Base-by-base conservation (phyloP, 2,329 filamentous ascomycete species). In the Fusarium piperis region DNA sequence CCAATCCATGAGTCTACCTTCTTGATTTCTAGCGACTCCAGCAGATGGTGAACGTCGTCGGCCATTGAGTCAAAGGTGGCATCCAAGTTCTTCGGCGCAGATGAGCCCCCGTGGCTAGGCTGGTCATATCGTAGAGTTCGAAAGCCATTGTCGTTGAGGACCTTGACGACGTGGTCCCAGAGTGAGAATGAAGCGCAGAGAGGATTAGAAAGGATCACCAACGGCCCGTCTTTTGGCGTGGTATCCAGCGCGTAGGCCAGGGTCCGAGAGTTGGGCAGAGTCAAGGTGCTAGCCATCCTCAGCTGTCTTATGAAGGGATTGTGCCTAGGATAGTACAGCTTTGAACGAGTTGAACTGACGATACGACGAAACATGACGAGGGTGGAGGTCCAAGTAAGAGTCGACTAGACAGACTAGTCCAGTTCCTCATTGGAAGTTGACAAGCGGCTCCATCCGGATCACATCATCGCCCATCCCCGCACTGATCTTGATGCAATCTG, bases 51-150 rank as follows among this genome's bases (percentile, higher is more conserved):
- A 1, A 83, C 80, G 55, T 84, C 82, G 28, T 80, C 78, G 4
- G 81, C 79, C 61, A 85, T 78, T 15, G 78, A 78, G 28, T 79
- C 76, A 67, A 85, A 83, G 0, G 82, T 84, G 7, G 81, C 82
- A 3, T 77, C 75, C 16, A 83, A 74, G 6, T 77, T 72, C 15
- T 72, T 61, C 6, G 83, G 82, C 1, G 76, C 76, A 0, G 76
- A 76, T 2, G 83, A 85, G 15, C 58, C 65, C 39, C 83, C 83
- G 62, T 86, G 84, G 36, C 83, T 83, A 0, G 83, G 82, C 41
- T 82, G 81, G 65, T 85, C 81, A 67, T 83, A 85, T 36, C 82
- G 80, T 15, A 86, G 75, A 18, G 81, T 80, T n/a, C 79, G 78
- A 68, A 81, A 84, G 20, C 81, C 82, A 35, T 75, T 71, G 1